phyloP scores from a whole-genome alignment of 352 stramenopile species.

The Pythium rhizo-oryzae region DNA sequence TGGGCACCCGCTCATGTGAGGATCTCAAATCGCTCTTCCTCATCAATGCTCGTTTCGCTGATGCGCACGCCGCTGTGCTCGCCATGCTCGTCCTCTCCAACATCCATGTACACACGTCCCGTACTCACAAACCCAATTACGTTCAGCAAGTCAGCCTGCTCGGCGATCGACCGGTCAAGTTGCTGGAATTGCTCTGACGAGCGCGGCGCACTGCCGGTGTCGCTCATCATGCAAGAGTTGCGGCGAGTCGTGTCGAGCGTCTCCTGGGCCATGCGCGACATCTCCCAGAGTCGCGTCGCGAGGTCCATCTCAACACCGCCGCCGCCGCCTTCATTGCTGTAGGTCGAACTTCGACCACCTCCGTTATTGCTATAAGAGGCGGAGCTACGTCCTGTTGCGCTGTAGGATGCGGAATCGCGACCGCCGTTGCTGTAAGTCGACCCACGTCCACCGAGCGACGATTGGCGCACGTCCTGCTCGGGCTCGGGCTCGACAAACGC shows the following conservation, averaged over 20 bases:
- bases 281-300: slow-evolving; percentile 58
- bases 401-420: slow-evolving; percentile 5
- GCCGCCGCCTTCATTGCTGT: slow-evolving; percentile 11
- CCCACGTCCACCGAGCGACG: slow-evolving; percentile 20
- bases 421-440: slow-evolving; percentile 13
- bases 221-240: slow-evolving; percentile 80
- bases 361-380: neutral
- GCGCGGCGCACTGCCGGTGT: slow-evolving; percentile 66
- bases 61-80: slow-evolving; percentile 53
- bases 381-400: slow-evolving; percentile 3
- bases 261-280: slow-evolving; percentile 65
- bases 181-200: slow-evolving; percentile 73
- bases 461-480: slow-evolving; percentile 28
- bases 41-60: slow-evolving; percentile 57
- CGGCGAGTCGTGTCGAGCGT: slow-evolving; percentile 64
- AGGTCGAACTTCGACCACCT: slow-evolving; percentile 9
- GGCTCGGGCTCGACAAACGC: slow-evolving; percentile 43
- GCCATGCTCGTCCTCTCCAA: slow-evolving; percentile 36
- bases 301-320: slow-evolving; percentile 39
- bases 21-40: slow-evolving; percentile 70
- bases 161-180: slow-evolving; percentile 72
- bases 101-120: slow-evolving; percentile 77
- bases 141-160: slow-evolving; percentile 75
- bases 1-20: slow-evolving; percentile 34
- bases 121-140: slow-evolving; percentile 79